Conservation (phyloP, 768 basidiomycete genomes). For the Auricularia auricula-judae region DNA sequence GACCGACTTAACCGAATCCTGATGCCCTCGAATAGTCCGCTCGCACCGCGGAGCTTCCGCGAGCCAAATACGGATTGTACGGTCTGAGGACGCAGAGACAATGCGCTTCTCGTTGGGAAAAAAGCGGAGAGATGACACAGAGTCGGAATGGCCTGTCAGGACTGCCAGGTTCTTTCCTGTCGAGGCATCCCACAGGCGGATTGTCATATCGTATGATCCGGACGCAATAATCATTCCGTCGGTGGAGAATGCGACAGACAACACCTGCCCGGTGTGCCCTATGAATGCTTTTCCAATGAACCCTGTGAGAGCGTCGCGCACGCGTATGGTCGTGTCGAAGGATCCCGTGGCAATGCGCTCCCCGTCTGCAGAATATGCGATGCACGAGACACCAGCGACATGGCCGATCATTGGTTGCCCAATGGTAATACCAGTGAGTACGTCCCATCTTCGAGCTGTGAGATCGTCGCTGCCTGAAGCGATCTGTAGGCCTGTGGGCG, state of each 20-base stretch:
- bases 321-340: no score
- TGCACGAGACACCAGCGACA: no score
- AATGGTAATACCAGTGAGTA: no score
- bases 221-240: constrained; percentile 89
- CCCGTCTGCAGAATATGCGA: no score
- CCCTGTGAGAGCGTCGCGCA: no score
- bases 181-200: constrained; percentile 96
- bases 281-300: no score
- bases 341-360: no score
- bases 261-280: no score
- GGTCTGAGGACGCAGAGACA: constrained; percentile 91
- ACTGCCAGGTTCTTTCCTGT: constrained; percentile 99
- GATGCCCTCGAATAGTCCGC: constrained; percentile 13
- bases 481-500: no score
- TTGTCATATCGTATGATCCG: constrained; percentile 95
- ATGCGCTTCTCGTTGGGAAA: constrained; percentile 87
- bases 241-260: constrained; percentile 32
- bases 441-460: no score
- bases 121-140: constrained; percentile 81
- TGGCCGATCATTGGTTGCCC: no score
- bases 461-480: no score
- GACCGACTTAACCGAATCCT: constrained; percentile 14
- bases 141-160: constrained; percentile 91
- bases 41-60: constrained; percentile 89
- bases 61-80: constrained; percentile 88